phyloP scores from a whole-genome alignment of 1,139 yeast genomes.

The Suhomyces yuchorum region DNA sequence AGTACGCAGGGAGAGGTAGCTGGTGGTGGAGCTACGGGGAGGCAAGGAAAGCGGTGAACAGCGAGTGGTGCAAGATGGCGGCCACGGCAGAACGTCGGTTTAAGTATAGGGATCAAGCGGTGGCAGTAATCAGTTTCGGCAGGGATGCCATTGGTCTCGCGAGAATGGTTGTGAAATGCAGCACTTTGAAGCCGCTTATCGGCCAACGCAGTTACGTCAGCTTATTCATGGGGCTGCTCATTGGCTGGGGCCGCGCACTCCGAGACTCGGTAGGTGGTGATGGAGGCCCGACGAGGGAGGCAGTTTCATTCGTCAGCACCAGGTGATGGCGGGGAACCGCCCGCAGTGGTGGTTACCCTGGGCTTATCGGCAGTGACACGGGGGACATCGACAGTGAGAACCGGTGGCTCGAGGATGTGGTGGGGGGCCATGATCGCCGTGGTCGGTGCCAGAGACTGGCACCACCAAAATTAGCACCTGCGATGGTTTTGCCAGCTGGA shows the following conservation, averaged over 20 bases:
- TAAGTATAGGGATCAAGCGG: neutral
- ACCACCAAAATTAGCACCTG: too few relatives aligned
- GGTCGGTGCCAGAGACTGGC: too few relatives aligned
- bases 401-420: too few relatives aligned
- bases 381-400: too few relatives aligned
- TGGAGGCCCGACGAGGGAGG: conserved; percentile 6
- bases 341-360: neutral
- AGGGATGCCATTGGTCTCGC: conserved; percentile 12
- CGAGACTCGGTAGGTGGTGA: conserved; percentile 14
- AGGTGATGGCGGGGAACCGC: conserved; percentile 3
- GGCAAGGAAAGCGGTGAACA: too few relatives aligned
- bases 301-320: conserved; percentile 19
- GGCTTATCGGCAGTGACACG: too few relatives aligned
- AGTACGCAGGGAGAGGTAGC: neutral
- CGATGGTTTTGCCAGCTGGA: too few relatives aligned
- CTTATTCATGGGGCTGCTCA: conserved; percentile 10
- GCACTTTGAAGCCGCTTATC: conserved; percentile 18
- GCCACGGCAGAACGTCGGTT: too few relatives aligned
- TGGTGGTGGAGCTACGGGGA: neutral
- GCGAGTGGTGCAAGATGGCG: too few relatives aligned
- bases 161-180: conserved; percentile 8
- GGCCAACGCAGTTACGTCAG: conserved; percentile 15
- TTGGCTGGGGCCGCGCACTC: conserved; percentile 16
- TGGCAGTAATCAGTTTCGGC: neutral
- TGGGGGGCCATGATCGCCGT: too few relatives aligned